Percentiles rank a stretch among this genome's conserved stretches.
Evolutionary conservation across 2,329 filamentous ascomycete species (phyloP).

Genomic region (Fusarium guadeloupense): DNA sequence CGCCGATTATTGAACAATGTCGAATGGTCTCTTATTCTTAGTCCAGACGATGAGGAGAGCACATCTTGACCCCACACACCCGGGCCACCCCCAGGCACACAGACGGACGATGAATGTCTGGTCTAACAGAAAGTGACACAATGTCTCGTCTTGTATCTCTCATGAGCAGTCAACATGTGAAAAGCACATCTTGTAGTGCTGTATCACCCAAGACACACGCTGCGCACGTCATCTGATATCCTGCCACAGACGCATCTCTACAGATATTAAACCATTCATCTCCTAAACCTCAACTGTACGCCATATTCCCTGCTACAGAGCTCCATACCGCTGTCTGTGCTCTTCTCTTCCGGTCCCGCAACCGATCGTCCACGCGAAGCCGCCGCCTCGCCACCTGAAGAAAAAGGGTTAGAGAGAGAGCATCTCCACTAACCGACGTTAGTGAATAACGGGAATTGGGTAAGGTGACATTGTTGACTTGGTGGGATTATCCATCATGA

Average conservation of each 20-base stretch:
- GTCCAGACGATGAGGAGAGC: not conserved
- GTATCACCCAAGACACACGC: slow-evolving; percentile 6
- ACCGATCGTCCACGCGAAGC: slow-evolving; percentile 19
- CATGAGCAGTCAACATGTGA: slow-evolving; percentile 21
- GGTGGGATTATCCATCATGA: not conserved
- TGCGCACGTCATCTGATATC: slow-evolving; percentile 31
- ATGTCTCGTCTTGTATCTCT: not conserved
- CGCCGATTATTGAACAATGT: too few species aligned
- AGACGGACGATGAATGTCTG: not conserved
- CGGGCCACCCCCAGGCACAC: slow-evolving; percentile 15
- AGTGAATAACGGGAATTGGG: slow-evolving; percentile 4
- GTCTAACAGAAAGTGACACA: not conserved
- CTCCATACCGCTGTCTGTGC: slow-evolving; percentile 4
- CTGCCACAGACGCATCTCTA: not conserved
- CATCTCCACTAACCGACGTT: slow-evolving; percentile 1
- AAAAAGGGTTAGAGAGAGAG: not conserved
- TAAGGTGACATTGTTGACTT: slow-evolving; percentile 19
- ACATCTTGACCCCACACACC: not conserved
- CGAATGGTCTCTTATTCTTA: not conserved
- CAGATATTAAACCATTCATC: slow-evolving; percentile 17
- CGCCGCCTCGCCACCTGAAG: not conserved
- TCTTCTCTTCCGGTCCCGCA: slow-evolving; percentile 10
- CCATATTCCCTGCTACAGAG: not conserved
- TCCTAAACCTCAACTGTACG: not conserved
- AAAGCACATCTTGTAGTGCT: slow-evolving; percentile 11